Evolutionary conservation across 345 rosid species (phyloP).

Genomic region (Garcia nutans): DNA sequence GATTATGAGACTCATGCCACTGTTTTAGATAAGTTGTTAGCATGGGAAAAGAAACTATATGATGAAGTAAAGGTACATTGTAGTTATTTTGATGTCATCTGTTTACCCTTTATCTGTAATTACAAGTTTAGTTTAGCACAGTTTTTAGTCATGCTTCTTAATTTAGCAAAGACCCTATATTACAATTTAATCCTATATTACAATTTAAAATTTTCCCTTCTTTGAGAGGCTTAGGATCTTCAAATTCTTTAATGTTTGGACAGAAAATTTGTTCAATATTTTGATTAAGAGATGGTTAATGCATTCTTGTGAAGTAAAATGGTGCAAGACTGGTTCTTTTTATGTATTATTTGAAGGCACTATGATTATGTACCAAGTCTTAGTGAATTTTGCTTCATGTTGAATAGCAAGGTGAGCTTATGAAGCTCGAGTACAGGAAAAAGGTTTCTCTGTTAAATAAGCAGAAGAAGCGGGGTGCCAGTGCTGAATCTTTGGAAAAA

Average conservation of each 20-base stretch:
- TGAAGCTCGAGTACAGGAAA: slow-evolving; percentile 91
- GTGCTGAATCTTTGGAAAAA: slow-evolving; percentile 79
- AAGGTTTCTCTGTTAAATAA: slow-evolving; percentile 67
- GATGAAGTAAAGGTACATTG: slow-evolving; percentile 89
- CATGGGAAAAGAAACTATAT: slow-evolving; percentile 96
- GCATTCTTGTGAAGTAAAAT: not conserved
- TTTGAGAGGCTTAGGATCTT: not conserved
- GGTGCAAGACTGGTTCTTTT: not conserved
- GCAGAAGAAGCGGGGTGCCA: slow-evolving; percentile 76
- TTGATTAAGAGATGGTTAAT: not conserved
- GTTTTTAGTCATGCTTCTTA: not conserved
- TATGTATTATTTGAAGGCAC: not conserved
- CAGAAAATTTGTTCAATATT: no score
- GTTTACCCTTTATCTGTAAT: no score
- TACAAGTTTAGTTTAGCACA: no score
- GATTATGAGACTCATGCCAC: slow-evolving; percentile 88
- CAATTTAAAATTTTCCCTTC: not conserved
- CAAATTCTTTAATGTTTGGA: no score
- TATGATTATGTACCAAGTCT: slow-evolving; percentile 10
- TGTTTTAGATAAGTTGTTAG: slow-evolving; percentile 86
- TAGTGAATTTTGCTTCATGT: slow-evolving; percentile 19
- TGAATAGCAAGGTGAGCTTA: slow-evolving; percentile 94
- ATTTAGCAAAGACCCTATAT: not conserved
- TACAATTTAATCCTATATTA: no score
- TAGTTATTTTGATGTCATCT: slow-evolving; percentile 6